A percentile compares a stretch with the other conserved stretches of the same genome.
phyloP scores from a whole-genome alignment of 805 yeast species.

The Debaryomyces hansenii region DNA sequence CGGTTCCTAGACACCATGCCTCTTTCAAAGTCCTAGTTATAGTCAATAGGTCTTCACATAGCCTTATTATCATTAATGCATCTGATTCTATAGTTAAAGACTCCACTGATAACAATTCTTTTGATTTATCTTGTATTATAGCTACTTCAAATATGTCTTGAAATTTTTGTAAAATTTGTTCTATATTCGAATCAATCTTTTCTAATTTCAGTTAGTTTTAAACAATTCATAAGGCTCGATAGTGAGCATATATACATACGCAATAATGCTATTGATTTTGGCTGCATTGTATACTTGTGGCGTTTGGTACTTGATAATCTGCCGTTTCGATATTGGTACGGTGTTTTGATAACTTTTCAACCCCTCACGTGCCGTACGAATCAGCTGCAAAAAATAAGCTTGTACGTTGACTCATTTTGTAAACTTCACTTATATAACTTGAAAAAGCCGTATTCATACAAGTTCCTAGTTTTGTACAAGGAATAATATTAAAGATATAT shows the following conservation, averaged over 20 bases:
- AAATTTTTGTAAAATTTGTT: slow-evolving; percentile 50
- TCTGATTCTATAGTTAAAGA: slow-evolving; percentile 56
- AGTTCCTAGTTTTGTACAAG: too few species aligned
- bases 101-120: slow-evolving; percentile 49
- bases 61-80: slow-evolving; percentile 49
- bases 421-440: neutral
- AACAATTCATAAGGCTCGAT: neutral
- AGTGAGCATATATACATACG: slow-evolving; percentile 16
- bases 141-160: slow-evolving; percentile 54
- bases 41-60: slow-evolving; percentile 52
- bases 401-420: slow-evolving; percentile 1
- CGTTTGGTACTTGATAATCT: neutral
- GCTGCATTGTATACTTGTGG: slow-evolving; percentile 38
- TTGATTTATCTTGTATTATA: slow-evolving; percentile 38
- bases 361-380: too few species aligned
- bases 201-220: slow-evolving; percentile 21
- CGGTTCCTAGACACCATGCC: slow-evolving; percentile 57
- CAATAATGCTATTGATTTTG: slow-evolving; percentile 26
- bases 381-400: too few species aligned
- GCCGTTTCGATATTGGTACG: neutral
- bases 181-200: slow-evolving; percentile 52
- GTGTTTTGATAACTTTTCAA: too few species aligned
- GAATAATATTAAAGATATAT: too few species aligned
- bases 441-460: too few species aligned
- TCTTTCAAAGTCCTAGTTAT: slow-evolving; percentile 52